Base-by-base conservation (phyloP, 352 stramenopile species). In the Blastocystis sp. region DNA sequence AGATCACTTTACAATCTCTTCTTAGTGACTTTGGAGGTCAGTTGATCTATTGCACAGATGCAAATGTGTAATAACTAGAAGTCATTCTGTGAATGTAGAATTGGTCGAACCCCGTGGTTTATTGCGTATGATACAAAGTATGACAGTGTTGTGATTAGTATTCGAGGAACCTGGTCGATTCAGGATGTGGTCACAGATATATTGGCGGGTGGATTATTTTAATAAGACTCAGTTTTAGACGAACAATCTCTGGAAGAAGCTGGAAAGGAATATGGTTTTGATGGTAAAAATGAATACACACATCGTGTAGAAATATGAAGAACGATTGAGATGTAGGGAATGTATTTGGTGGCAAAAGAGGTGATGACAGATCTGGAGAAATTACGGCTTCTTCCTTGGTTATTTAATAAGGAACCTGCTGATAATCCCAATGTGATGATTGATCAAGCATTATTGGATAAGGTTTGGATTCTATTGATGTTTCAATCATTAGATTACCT, bases 141-240 rank as follows among this genome's bases (percentile, higher is more conserved):
- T 39, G 69, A 80, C 27, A 24, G 35, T 46, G 43, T 80, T 21
- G 69, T 80, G 14, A 59, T 80, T 52, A 80, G 71, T 49, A 66
- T 83, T 24, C 71, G 71, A n/a, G 71, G 71, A 32, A 83, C 71
- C 7, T 83, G 71, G 71, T 66, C 49, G 19, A 19, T 83, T 1
- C 63, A 65, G 24, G 71, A 83, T 37, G 49, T 83, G 19, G 52
- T 83, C 54, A 83, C 71, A 29, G 71, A 83, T 42, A 66, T 83
- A 35, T 24, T 80, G 29, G 43, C 51, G 5, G 69, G 69, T 63
- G 0, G 9, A 9, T 9, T 19, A 14, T 24, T 0, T 46, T n/a
- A 16, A 9, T 21, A 16, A 0, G 12, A 52, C 37, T 78, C 5
- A 78, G 32, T 46, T 0, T 24, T 32, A 80, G 69, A 80, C n/a